Base-by-base conservation (phyloP, 2,329 filamentous ascomycete species). In the Pseudogymnoascus sp. region DNA sequence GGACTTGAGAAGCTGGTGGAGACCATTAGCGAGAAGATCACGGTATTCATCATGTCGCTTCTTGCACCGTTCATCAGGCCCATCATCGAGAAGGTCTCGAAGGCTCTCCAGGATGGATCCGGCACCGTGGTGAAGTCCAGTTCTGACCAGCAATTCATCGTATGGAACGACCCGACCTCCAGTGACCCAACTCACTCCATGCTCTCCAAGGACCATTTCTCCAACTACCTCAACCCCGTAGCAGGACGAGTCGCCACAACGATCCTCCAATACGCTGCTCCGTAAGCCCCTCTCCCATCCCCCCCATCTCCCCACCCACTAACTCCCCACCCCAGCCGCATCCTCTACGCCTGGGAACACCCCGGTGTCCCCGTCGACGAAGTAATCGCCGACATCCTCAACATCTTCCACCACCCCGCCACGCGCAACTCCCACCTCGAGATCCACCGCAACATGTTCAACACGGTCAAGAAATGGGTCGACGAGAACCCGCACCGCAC, bases 341-440 rank as follows among this genome's bases (percentile, higher is more conserved):
- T 98, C 60, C 81, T 99, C 19, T 96, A 93, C 73, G 93, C 93
- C 3, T 98, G 93, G 92, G 90, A 98, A 68, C 90, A 98, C 73
- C 85, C 89, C 2, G 86, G 88, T 48, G 87, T 96, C 0, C 85
- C 91, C 0, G 88, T 95, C 3, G 85, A 96, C 39, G 90, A 96
- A 75, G 89, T 98, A 0, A 81, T 93, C 67, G 81, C 90, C 67
- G 93, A 98, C 69, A 85, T 96, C 43, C 79, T 92, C 57, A 85
- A 85, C 23, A 87, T 91, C 10, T 96, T 98, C 79, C 95, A 99
- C 75, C 95, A 99, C 73, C 95, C 95, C 1, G 89, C 90, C 6
- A 80, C 92, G 31, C 88, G 93, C 23, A 84, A 95, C 69, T 86
- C 90, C 63, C 80, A 81, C 64, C 79, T 90, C 64, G 90, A 96